Base-by-base conservation (phyloP, 2,329 filamentous ascomycete species). In the Colletotrichum scovillei region DNA sequence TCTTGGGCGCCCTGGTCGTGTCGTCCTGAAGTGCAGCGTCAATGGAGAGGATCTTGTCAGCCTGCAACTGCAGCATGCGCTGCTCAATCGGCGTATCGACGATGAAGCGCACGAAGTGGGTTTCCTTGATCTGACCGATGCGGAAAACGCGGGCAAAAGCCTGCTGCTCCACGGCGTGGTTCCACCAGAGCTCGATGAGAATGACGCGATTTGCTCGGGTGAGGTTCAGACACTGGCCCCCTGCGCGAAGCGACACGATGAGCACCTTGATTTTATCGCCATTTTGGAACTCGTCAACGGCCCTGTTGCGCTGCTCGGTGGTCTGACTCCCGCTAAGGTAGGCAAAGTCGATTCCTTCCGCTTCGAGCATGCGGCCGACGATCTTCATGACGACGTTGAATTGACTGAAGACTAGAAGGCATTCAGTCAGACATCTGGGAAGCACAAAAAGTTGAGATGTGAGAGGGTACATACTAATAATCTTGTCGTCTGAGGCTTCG, bases 51-150 rank as follows among this genome's bases (percentile, higher is more conserved):
- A 72, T 81, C 69, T 94, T 94, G 0, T 75, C 63, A 0, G 83
- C 70, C 71, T 94, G 92, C 76, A 94, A 85, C 0, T 78, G 56
- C 0, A 87, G 78, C 5, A 95, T 83, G 0, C 86, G 83, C 14
- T 87, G 81, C 69, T 95, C 92, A 3, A 94, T 88, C 0, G 86
- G 88, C 3, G 88, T 84, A 0, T 84, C 78, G 0, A 91, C 84
- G 0, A 91, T 80, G 32, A 95, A 84, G 0, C 91, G 86, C 0
- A 89, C 85, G 66, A 93, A 87, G 7, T 89, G 83, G 0, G 92
- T 92, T 35, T 89, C 83, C 46, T 91, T 88, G 0, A 77, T 75
- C 74, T 96, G 93, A 0, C 92, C 92, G 1, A 92, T 90, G 4
- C 93, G 87, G 76, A 88, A 89, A 0, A 94, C 88, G 0, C 93